A percentile compares a stretch with the other conserved stretches of the same genome.
These are phyloP conservation scores for Scedosporium aurantiacum DNA, from an alignment of 2,329 filamentous ascomycete species.

Conservation along the genomic window DNA sequence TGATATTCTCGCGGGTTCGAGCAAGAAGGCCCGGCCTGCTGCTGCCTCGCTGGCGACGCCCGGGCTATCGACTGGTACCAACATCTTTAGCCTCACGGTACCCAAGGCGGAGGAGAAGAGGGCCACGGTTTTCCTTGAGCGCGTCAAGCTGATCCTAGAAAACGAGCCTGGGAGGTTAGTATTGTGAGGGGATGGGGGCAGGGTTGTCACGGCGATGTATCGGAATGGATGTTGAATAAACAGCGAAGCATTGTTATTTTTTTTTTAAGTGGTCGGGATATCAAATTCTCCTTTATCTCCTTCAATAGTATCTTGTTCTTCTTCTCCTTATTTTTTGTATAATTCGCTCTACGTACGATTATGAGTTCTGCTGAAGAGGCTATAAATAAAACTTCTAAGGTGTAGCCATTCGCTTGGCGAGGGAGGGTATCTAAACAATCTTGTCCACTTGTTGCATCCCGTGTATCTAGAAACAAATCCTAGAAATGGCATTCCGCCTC, in stretches of 20 bases:
- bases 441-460: too few species aligned
- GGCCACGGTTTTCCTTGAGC: conserved; percentile 71
- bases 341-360: not conserved
- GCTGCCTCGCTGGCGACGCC: conserved; percentile 22
- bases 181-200: conserved; percentile 26
- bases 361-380: too few species aligned
- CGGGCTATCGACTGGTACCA: conserved; percentile 46
- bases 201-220: not conserved
- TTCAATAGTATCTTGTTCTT: conserved; percentile 1
- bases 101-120: conserved; percentile 70
- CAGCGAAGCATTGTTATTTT: not conserved
- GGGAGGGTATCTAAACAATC: not conserved
- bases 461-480: too few species aligned
- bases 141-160: conserved; percentile 75
- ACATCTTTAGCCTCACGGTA: conserved; percentile 74
- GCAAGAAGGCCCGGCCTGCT: conserved; percentile 15
- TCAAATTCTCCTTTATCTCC: conserved; percentile 9
- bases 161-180: conserved; percentile 68
- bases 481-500: not conserved
- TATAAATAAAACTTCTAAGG: too few species aligned
- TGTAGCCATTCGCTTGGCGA: too few species aligned
- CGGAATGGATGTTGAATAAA: not conserved
- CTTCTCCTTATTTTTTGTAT: not conserved
- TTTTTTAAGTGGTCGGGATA: conserved; percentile 10
- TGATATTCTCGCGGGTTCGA: conserved; percentile 56